Evolutionary conservation across 257 asterid species (phyloP).

Genomic region (Catharanthus roseus): DNA sequence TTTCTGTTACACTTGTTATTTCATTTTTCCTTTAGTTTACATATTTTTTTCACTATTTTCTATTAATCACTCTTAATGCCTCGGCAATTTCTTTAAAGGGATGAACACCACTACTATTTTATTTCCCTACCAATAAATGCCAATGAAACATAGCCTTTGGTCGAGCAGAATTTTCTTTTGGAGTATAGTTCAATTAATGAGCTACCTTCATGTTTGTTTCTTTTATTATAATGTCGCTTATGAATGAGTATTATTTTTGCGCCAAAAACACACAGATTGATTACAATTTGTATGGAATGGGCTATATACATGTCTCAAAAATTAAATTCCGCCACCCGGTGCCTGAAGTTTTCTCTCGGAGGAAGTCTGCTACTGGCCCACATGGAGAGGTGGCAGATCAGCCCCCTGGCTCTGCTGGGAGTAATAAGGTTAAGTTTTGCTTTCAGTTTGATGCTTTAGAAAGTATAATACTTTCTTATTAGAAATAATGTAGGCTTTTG

Average conservation of each 20-base stretch:
- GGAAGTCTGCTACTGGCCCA: conserved; percentile 31
- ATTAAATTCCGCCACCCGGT: conserved; percentile 81
- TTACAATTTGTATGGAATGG: conserved; percentile 93
- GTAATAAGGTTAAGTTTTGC: conserved; percentile 41
- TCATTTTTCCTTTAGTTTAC: background rate
- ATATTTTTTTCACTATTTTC: background rate
- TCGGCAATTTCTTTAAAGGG: background rate
- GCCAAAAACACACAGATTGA: conserved; percentile 55
- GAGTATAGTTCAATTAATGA: background rate
- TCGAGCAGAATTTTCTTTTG: background rate
- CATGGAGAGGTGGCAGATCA: conserved; percentile 25
- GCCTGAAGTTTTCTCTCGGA: conserved; percentile 51
- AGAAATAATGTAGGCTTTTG: conserved; percentile 16
- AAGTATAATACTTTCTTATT: conserved; percentile 12
- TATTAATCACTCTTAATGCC: background rate
- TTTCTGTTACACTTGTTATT: background rate
- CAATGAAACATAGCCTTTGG: background rate
- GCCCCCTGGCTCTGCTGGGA: conserved; percentile 26
- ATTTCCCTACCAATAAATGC: background rate
- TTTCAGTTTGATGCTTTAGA: conserved; percentile 14
- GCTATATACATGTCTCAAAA: conserved; percentile 78
- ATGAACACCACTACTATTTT: background rate
- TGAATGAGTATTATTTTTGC: background rate
- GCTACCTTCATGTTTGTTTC: background rate
- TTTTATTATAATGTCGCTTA: background rate